Base-by-base conservation (phyloP, 345 rosid species). In the Dimocarpus longan region DNA sequence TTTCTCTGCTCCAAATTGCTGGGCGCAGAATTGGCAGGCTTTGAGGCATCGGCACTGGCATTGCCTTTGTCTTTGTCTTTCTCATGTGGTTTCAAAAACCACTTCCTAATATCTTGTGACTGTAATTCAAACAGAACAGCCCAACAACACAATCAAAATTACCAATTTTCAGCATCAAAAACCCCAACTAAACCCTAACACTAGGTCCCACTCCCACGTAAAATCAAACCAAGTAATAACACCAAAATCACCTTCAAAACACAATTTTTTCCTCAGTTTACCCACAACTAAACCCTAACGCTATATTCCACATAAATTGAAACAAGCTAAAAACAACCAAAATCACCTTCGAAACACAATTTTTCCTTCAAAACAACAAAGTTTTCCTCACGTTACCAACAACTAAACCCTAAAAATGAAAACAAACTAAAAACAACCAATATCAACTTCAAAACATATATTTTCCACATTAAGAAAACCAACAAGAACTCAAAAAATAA, bases 71-170 rank as follows among this genome's bases (percentile, higher is more conserved):
- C 91, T 77, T 86, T 90, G 77, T 81, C 82, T 79, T 90, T 93
- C n/a, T 88, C 90, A 79, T 96, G 99, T 1, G 99, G 83, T 90
- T 94, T 96, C 95, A 94, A 84, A 52, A 96, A 90, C 99, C 99
- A 96, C 82, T 94, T 96, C 85, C 99, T 87, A 80, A 96, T 96
- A 87, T 93, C 99, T 48, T 75, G 78, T 21, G 95, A 92, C 99
- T 95, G 90, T 78, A 81, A 84, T 74, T 62, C 78, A 76, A 76
- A 77, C 68, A 43, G 67, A 46, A 32, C 2, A 73, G 24, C 66
- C 56, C 8, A 40, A 57, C 52, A 19, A 3, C 37, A 32, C 37
- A 32, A 62, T 9, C 8, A 76, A 11, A 46, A 46, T 9, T 43
- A 21, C 21, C 37, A 63, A 19, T 52, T 64, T 63, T 50, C 21